Conservation (phyloP, 352 stramenopile species). For the Phytophthora parvispora region DNA sequence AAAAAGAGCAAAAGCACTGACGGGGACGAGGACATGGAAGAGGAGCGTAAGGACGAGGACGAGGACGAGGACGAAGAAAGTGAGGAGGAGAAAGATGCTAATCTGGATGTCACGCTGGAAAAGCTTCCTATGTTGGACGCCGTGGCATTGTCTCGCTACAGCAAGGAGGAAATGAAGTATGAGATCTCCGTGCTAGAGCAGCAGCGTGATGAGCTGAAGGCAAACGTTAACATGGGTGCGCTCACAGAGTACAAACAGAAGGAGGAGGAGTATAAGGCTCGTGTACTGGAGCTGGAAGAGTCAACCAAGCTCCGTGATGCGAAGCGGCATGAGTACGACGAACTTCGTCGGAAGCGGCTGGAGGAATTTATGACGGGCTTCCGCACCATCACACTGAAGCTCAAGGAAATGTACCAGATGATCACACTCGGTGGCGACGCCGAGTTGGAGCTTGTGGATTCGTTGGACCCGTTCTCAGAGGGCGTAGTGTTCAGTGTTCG, state of each 20-base stretch:
- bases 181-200: constrained; percentile 94
- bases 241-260: constrained; percentile 95
- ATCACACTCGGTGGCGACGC: constrained; percentile 98
- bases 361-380: constrained; percentile 99
- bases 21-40: constrained; percentile 40
- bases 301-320: constrained; percentile 94
- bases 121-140: constrained; percentile 81
- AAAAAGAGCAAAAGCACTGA: constrained; percentile 50
- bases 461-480: constrained; percentile 99
- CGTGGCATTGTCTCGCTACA: constrained; percentile 88
- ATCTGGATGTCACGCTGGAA: constrained; percentile 49
- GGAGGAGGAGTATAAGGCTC: constrained; percentile 95
- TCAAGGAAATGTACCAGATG: constrained; percentile 99
- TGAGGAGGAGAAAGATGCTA: constrained; percentile 48
- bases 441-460: constrained; percentile 99
- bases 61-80: constrained; percentile 50
- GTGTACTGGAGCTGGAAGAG: constrained; percentile 96
- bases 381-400: constrained; percentile 98
- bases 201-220: constrained; percentile 94
- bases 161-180: constrained; percentile 95
- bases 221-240: constrained; percentile 96
- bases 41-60: constrained; percentile 48
- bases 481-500: constrained; percentile 99
- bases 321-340: constrained; percentile 96
- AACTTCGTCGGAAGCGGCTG: constrained; percentile 96